Evolutionary conservation across 805 yeast genomes (phyloP), one percentile per base, ranked within the genome.

Genomic region (Tetrapisispora phaffii): DNA sequence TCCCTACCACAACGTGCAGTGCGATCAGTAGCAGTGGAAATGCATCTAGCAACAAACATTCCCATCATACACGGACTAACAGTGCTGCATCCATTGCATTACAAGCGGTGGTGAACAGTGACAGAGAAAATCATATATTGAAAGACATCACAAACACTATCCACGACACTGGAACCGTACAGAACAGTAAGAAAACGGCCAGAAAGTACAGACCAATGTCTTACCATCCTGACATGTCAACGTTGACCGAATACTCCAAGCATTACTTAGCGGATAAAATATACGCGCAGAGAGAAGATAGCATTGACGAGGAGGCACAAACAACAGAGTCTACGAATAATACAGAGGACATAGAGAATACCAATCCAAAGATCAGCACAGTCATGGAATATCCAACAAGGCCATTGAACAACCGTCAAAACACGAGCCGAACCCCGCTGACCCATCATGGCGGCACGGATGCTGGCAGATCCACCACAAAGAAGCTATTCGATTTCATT

Each of bases 121-220:
- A 77, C 29, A 48, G 59, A 44, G 60, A 65, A 24, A 45, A 28
- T 13, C 39, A 34, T 10, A 34, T 41, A 19, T 16, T 41, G n/a
- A 34, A 34, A 21, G 39, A 26, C 22, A 41, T 34, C 3, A 26
- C 39, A 8, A 34, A 34, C 10, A 3, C 33, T 1, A 10, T 3
- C 5, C 10, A 28, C 13, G 31, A 28, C 12, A 28, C 7, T n/a
- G 13, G 13, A 28, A 9, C 7, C 4, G 5, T n/a, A 21, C 12
- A 19, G 4, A 19, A 23, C 4, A 15, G 6, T 19, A 16, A 22
- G 20, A 41, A 34, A 15, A 7, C 3, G 17, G 68, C 70, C 42
- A 74, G 77, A 59, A 80, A 76, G 56, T 89, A 86, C 47, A 75
- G 95, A 59, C 95, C 95, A 34, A 84, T 89, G 0, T 83, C 93